Base-by-base conservation (phyloP, 345 rosid species). In the Limnanthes douglasii region DNA sequence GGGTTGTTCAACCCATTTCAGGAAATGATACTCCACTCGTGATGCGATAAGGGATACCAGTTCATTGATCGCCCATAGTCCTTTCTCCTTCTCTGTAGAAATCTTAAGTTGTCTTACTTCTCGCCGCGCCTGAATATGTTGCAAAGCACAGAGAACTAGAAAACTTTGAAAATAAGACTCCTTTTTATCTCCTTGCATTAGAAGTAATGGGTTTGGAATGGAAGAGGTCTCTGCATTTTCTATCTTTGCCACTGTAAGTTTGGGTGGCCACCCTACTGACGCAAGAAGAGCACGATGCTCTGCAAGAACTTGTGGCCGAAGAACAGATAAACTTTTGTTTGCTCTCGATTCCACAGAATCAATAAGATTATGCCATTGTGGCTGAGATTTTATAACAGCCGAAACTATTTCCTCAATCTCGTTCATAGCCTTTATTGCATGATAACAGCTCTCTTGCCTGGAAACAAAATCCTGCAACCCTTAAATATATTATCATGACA, bases 191-290 rank as follows among this genome's bases (percentile, higher is more conserved):
- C 61, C 68, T 39, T 66, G 61, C 66, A 83, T 68, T 41, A 68
- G 40, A 32, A 59, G 57, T 24, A 75, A 63, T 18, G 92, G 95
- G 39, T 83, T 74, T 4, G 68, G 70, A 54, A 75, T 29, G 21
- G 37, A 31, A 31, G 60, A 32, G 43, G 42, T 32, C 31, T 56
- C 73, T 36, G 53, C 56, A 35, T 15, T 47, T 32, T 64, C 79
- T 1, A 13, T 40, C 18, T 55, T 64, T 10, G 62, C 37, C 11
- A 72, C 43, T 17, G 55, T 18, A 18, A 83, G 69, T 55, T 65
- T 68, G 0, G 92, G 92, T 17, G 95, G 95, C 95, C 92, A 78
- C 22, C 92, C 92, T 33, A 83, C 52, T 39, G 80, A 78, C 21
- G 68, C 56, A 47, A 83, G 92, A 65, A 78, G 68, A 37, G 73